phyloP scores from a whole-genome alignment of 2,329 filamentous ascomycete species.

The Trichoderma cornu-damae region DNA sequence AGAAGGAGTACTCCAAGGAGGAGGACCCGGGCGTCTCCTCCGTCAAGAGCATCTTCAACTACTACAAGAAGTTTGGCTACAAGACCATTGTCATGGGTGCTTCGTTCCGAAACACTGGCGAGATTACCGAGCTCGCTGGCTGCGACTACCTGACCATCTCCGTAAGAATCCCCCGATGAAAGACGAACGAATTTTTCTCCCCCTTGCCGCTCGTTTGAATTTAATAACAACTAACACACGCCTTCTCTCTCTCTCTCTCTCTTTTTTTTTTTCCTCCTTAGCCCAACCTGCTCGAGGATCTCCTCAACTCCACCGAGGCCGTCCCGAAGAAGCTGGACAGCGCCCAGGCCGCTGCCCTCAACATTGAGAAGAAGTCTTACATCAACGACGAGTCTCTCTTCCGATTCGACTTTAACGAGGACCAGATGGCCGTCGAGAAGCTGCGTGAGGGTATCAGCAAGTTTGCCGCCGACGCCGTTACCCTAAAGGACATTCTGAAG shows the following conservation, averaged over 20 bases:
- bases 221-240: conserved; percentile 17
- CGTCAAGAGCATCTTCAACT: conserved; percentile 94
- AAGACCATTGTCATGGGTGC: conserved; percentile 99
- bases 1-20: conserved; percentile 85
- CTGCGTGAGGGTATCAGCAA: conserved; percentile 98
- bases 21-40: conserved; percentile 96
- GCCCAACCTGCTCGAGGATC: conserved; percentile 90
- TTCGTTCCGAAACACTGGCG: conserved; percentile 91
- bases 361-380: conserved; percentile 86
- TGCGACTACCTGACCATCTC: conserved; percentile 99
- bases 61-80: conserved; percentile 99
- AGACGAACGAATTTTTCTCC: conserved; percentile 24
- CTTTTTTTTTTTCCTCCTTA: too few species aligned
- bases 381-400: conserved; percentile 83
- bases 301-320: conserved; percentile 73
- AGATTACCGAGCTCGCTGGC: conserved; percentile 97
- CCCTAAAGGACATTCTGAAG: conserved; percentile 87
- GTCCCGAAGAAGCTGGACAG: conserved; percentile 94
- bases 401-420: conserved; percentile 99
- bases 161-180: conserved; percentile 44
- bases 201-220: background rate
- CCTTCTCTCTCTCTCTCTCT: too few species aligned
- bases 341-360: conserved; percentile 55
- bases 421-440: conserved; percentile 99
- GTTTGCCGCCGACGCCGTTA: conserved; percentile 92